Base-by-base conservation (phyloP, 2,329 filamentous ascomycete species). In the Xylaria sp. region DNA sequence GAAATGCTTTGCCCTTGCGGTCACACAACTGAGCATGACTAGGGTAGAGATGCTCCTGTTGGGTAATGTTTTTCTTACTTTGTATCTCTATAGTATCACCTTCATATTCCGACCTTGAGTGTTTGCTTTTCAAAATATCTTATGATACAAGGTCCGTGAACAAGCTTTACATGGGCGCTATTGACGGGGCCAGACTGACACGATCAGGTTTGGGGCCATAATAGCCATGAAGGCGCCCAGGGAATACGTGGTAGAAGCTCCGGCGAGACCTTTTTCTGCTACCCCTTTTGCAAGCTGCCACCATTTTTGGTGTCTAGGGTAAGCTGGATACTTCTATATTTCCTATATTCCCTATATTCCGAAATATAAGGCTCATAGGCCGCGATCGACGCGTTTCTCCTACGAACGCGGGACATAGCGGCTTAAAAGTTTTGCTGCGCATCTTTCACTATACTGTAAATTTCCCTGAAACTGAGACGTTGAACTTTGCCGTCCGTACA, bases 31-130 rank as follows among this genome's bases (percentile, higher is more conserved):
- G 12, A 47, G 27, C 29, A 50, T 55, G 63, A 54, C 21, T 25
- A 47, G 57, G 27, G 51, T 59, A 53, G 44, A 42, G 23, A 61
- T 29, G 35, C 42, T 53, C 48, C 35, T 60, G 40, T 51, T 44
- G 21, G 23, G 37, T 44, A 55, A 57, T 40, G 21, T 27, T 63
- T 61, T 55, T 62, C 23, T 57, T 47, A 66, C 35, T 5, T 13
- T 66, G 63, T 69, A 66, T 66, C 42, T 32, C 51, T 66, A 66
- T 63, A 69, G 63, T 66, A 60, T 51, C 37, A 42, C 37, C 8
- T 55, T 62, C 9, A 54, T 65, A 62, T 62, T 47, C 50, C 35
- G 53, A 59, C 27, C 13, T 44, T 44, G 27, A 32, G 35, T 6
- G 18, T 37, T 16, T 35, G 1, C 21, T 29, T 57, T n/a, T 5